Evolutionary conservation across 345 rosid genomes (phyloP).

Genomic region (Trapa bicornis): DNA sequence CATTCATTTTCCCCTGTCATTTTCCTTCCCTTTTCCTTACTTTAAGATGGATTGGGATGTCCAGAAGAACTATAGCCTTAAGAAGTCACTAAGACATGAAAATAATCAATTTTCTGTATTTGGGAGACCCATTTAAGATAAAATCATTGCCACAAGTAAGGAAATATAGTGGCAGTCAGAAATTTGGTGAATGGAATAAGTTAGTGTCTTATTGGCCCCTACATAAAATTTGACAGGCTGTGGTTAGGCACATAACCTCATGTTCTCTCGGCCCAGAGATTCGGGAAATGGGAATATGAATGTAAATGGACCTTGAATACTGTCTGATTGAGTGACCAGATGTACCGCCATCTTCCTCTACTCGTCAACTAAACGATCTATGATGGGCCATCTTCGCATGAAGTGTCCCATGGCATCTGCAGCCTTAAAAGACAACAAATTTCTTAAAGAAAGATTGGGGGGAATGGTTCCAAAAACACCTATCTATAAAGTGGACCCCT

Average conservation of each 20-base stretch:
- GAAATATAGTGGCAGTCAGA: not conserved
- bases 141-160: not conserved
- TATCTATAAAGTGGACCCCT: no score
- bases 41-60: not conserved
- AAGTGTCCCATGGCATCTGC: no score
- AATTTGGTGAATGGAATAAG: slow-evolving; percentile 43
- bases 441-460: no score
- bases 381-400: not conserved
- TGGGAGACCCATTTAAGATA: not conserved
- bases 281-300: slow-evolving; percentile 8
- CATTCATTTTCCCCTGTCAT: slow-evolving; percentile 73
- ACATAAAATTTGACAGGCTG: slow-evolving; percentile 72
- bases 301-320: slow-evolving; percentile 4
- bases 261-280: slow-evolving; percentile 14
- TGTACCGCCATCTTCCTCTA: slow-evolving; percentile 30
- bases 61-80: not conserved
- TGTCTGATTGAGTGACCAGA: slow-evolving; percentile 27
- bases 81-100: not conserved
- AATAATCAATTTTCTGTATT: not conserved
- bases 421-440: no score
- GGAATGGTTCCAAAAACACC: no score
- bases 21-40: slow-evolving; percentile 47
- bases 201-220: slow-evolving; percentile 38
- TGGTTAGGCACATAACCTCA: slow-evolving; percentile 72
- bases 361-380: not conserved